Base-by-base conservation (phyloP, 768 basidiomycete genomes). In the Gymnopilus dilepis region DNA sequence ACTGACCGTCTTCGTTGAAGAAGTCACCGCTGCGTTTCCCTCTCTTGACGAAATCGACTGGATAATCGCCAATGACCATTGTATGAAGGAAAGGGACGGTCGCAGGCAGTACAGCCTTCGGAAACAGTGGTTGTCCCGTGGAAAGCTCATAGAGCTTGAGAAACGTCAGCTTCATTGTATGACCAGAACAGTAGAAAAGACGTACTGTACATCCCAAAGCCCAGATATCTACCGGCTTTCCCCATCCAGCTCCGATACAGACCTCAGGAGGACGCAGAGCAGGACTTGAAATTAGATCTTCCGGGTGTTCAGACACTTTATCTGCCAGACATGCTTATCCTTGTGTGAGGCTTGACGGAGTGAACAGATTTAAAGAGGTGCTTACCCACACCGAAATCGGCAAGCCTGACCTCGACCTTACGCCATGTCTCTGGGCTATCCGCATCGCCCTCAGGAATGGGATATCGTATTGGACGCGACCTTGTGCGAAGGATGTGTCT, bases 241-340 rank as follows among this genome's bases (percentile, higher is more conserved):
- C 51, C 51, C 51, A 53, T 53, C 51, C 31, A 38, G n/a, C 24
- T 13, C 51, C 51, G 19, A 53, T 53, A 28, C 51, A 53, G 31
- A 53, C 51, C n/a, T 53, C 51, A 34, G 51, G 51, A 7, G 51
- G 19, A 15, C 51, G 51, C n/a, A 53, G 21, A 19, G 33, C 31
- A 11, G 51, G 51, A 33, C 51, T 53, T 6, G 31, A 38, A 28
- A 53, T 53, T 5, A 53, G 8, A 26, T 47, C 45, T 22, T 11
- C 26, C 22, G 17, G 5, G 34, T 22, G 51, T 9, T 38, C 51
- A 13, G 31, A 24, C n/a, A 8, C 28, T n/a, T 53, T 33, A n/a
- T 38, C 51, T 21, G 24, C 45, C 45, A 22, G 28, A 28, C 45
- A 47, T 28, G 45, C 45, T 47, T 28, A 12, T 4, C 15, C 12